Conservation (phyloP, 176 grass and related monocot genomes). For the Avena eriantha region DNA sequence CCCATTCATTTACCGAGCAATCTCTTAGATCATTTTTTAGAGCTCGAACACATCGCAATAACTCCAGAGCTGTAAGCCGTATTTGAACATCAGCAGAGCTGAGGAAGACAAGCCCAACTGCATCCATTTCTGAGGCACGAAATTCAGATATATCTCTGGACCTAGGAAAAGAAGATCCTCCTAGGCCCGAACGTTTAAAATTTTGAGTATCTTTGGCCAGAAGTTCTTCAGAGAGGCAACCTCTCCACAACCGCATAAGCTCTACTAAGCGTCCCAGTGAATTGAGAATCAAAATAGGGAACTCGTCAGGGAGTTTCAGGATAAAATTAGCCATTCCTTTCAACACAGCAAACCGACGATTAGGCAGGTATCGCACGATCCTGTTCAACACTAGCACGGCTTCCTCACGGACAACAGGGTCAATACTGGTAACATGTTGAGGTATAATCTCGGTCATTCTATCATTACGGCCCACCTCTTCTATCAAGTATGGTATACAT, state of each 20-base stretch:
- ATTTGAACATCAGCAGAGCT: slow-evolving; percentile 97
- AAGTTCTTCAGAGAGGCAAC: slow-evolving; percentile 83
- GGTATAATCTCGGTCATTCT: slow-evolving; percentile 98
- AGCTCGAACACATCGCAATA: slow-evolving; percentile 78
- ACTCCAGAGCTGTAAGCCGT: slow-evolving; percentile 91
- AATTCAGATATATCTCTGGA: slow-evolving; percentile 79
- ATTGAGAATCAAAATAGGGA: slow-evolving; percentile 94
- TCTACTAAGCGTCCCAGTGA: slow-evolving; percentile 88
- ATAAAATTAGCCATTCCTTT: slow-evolving; percentile 99
- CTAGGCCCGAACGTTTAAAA: slow-evolving; percentile 57
- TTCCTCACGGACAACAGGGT: slow-evolving; percentile 96
- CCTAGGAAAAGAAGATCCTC: slow-evolving; percentile 68
- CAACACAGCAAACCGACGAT: slow-evolving; percentile 94
- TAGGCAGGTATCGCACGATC: slow-evolving; percentile 81
- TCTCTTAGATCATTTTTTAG: slow-evolving; percentile 92
- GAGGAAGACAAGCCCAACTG: slow-evolving; percentile 96
- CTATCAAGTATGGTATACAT: slow-evolving; percentile 97
- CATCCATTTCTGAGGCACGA: slow-evolving; percentile 87
- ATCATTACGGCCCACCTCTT: slow-evolving; percentile 88
- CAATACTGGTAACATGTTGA: slow-evolving; percentile 96
- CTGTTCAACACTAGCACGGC: slow-evolving; percentile 94
- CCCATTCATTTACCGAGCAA: slow-evolving; percentile 67
- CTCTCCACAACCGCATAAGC: slow-evolving; percentile 89
- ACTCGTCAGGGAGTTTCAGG: slow-evolving; percentile 96
- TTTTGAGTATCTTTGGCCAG: slow-evolving; percentile 68